Percentiles rank a stretch among this genome's conserved stretches.
Evolutionary conservation across 2,329 filamentous ascomycete genomes (phyloP).

Genomic region (Phialophora macrospora): DNA sequence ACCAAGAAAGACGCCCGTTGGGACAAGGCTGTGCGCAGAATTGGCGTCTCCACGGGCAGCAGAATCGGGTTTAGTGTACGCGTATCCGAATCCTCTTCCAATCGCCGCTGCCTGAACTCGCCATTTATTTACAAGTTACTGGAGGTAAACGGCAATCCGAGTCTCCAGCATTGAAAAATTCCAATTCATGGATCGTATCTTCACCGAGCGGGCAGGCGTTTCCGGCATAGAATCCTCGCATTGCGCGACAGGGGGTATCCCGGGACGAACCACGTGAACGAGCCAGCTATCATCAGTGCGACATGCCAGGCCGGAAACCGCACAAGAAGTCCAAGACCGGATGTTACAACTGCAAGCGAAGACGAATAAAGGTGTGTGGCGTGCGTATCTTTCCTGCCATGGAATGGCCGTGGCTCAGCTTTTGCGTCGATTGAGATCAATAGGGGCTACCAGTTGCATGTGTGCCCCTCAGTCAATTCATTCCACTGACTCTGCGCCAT

Average conservation of each 20-base stretch:
- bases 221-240: conserved; percentile 3
- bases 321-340: conserved; percentile 10
- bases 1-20: not conserved
- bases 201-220: not conserved
- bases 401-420: not conserved
- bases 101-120: conserved; percentile 4
- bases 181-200: not conserved
- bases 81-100: not conserved
- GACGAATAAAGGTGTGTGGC: conserved; percentile 4
- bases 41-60: not conserved
- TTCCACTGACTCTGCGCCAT: not conserved
- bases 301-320: conserved; percentile 4
- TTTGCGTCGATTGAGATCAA: too few species aligned
- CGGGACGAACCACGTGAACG: not conserved
- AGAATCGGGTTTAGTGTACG: conserved; percentile 11
- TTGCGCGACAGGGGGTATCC: not conserved
- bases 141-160: not conserved
- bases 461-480: not conserved
- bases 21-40: conserved; percentile 1
- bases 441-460: too few species aligned
- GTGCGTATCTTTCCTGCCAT: not conserved
- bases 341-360: conserved; percentile 6
- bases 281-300: not conserved
- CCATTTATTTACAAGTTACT: not conserved
- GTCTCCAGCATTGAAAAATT: not conserved